Percentiles rank a stretch among this genome's conserved stretches.
These are phyloP conservation scores for Cordyceps cicadae DNA, from an alignment of 2,329 filamentous ascomycete species.

Conservation along the genomic window DNA sequence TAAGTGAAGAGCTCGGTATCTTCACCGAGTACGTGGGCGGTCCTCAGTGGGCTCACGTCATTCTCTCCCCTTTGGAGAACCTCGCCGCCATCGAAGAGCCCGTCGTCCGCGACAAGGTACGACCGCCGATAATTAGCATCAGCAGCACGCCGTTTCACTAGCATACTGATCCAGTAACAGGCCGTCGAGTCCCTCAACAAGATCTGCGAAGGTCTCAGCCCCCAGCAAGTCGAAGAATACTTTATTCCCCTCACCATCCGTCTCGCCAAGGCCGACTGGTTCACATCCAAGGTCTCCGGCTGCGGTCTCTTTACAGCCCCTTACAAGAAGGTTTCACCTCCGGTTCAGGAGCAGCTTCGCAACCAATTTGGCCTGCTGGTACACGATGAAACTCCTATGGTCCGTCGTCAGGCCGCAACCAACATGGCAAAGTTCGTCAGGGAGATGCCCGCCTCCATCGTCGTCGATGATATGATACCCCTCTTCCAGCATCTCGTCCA, in stretches of 20 bases:
- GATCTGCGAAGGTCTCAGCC: slow-evolving; percentile 86
- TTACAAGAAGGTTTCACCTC: slow-evolving; percentile 81
- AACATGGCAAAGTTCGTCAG: slow-evolving; percentile 97
- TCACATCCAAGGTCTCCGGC: slow-evolving; percentile 97
- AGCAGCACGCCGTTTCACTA: not conserved
- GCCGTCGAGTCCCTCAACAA: slow-evolving; percentile 99
- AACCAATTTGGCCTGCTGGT: slow-evolving; percentile 89
- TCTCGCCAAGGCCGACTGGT: slow-evolving; percentile 99
- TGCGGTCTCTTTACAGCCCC: slow-evolving; percentile 91
- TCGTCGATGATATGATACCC: slow-evolving; percentile 98
- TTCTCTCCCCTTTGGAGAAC: slow-evolving; percentile 95
- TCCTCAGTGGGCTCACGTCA: slow-evolving; percentile 86
- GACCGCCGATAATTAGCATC: slow-evolving; percentile 15
- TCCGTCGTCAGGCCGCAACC: slow-evolving; percentile 90
- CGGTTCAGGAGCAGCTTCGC: slow-evolving; percentile 84
- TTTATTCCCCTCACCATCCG: slow-evolving; percentile 94
- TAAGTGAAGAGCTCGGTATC: slow-evolving; percentile 91
- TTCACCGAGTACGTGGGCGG: slow-evolving; percentile 98
- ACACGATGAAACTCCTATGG: slow-evolving; percentile 98
- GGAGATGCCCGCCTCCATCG: slow-evolving; percentile 83
- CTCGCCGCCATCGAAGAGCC: slow-evolving; percentile 97
- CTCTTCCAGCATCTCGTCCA: slow-evolving; percentile 94
- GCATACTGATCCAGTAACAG: slow-evolving; percentile 36
- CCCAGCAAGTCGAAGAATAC: slow-evolving; percentile 90
- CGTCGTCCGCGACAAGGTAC: slow-evolving; percentile 92